Base-by-base conservation (phyloP, 306 rosid genomes). In the Casuarina equisetifolia region DNA sequence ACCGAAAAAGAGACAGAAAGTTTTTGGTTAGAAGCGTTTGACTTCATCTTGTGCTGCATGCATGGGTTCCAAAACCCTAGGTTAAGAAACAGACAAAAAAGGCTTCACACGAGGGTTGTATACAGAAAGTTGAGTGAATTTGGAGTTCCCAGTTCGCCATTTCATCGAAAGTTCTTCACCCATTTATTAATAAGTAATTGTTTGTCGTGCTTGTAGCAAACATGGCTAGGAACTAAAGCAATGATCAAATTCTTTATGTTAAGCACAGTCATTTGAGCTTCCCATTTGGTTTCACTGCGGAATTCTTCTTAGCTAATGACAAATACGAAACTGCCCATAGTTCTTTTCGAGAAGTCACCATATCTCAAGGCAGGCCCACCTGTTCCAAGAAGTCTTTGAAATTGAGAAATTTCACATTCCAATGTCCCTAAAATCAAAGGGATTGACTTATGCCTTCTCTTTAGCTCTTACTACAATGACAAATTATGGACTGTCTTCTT, bases 1-100 rank as follows among this genome's bases (percentile, higher is more conserved):
- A 77, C 71, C 57, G 51, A 68, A 71, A 77, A 76, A 80, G 75
- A 78, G 81, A 45, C 66, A 51, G 52, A 58, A 50, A 78, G 58
- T 17, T 76, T 72, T 75, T 35, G 77, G 66, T 79, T 67, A 50
- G 4, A 57, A 69, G 73, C 48, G 55, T 82, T 84, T 78, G 88
- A 82, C 74, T 76, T 62, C 64, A 77, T 75, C 82, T 83, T 83
- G 57, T 70, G 83, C 79, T 82, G 78, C 67, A 78, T 70, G 81
- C 68, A 75, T 71, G 84, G 78, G 61, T 79, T 17, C 59, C 59
- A 75, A 25, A 79, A 79, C 71, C 80, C 82, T 57, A 78, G 59
- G 53, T 61, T 58, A 70, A 12, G 74, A 64, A 79, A 70, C 74
- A 85, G 82, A 81, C 87, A 81, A 83, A 40, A 52, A 78, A 74